A percentile compares a stretch with the other conserved stretches of the same genome.
These are phyloP conservation scores for Olyra latifolia DNA, from an alignment of 176 grass and related monocot species.

Conservation along the genomic window DNA sequence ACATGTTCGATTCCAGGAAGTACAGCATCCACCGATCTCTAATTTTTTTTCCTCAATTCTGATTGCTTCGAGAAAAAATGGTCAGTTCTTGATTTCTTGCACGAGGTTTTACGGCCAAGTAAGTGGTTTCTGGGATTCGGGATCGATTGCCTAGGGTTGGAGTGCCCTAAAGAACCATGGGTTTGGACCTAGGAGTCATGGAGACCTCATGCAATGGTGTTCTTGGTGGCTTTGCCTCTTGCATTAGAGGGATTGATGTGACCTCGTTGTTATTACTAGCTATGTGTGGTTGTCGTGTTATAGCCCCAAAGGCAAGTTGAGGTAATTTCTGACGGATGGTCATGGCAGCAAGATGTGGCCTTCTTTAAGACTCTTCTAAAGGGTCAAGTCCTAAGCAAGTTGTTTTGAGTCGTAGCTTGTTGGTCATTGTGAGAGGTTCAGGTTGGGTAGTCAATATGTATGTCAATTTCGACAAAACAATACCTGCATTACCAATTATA, in stretches of 20 bases:
- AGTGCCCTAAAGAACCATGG: not conserved
- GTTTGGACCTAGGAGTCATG: not conserved
- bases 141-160: not conserved
- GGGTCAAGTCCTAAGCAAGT: not conserved
- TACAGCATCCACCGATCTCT: not conserved
- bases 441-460: not conserved
- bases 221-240: not conserved
- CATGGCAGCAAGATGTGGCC: constrained; percentile 3
- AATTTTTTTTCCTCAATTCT: not conserved
- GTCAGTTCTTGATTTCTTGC: not conserved
- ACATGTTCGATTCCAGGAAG: constrained; percentile 80
- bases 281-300: not conserved
- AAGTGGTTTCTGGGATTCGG: not conserved
- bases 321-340: not conserved
- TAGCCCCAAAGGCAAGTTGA: too few relatives aligned
- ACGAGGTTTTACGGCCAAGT: not conserved
- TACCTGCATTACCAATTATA: not conserved
- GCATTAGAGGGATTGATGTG: not conserved
- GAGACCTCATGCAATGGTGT: not conserved
- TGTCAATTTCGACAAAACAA: not conserved
- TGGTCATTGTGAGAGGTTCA: not conserved
- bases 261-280: not conserved
- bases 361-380: too few relatives aligned
- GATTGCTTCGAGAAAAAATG: not conserved
- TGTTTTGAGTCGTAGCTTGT: not conserved